phyloP scores from a whole-genome alignment of 306 rosid species.

The Prunus mume region DNA sequence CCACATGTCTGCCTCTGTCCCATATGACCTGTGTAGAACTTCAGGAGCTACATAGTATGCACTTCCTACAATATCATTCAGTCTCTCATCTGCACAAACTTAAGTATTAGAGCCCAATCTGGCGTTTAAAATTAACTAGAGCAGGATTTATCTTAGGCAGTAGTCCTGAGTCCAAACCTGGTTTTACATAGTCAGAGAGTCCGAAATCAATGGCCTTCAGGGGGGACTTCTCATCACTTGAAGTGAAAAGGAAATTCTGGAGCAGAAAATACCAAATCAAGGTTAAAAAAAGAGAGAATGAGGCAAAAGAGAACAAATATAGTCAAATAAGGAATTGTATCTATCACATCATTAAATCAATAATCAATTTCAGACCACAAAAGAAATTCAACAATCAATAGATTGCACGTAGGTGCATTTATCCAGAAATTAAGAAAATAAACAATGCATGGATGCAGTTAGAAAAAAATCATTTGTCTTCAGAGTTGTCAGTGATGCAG shows the following conservation, averaged over 20 bases:
- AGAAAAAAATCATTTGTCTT: neutral
- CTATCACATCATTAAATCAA: neutral
- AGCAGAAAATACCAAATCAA: conserved; percentile 27
- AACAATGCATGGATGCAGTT: neutral
- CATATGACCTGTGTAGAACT: conserved; percentile 80
- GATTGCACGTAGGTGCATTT: neutral
- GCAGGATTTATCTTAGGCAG: conserved; percentile 5
- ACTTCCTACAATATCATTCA: conserved; percentile 87
- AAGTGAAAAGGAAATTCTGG: conserved; percentile 73
- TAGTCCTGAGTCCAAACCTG: conserved; percentile 43
- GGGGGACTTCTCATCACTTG: conserved; percentile 55
- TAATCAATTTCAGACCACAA: neutral
- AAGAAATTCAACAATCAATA: neutral
- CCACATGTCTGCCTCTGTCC: conserved; percentile 91
- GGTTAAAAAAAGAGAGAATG: conserved; percentile 17
- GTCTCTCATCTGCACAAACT: conserved; percentile 62
- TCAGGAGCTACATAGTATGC: conserved; percentile 93
- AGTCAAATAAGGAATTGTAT: neutral
- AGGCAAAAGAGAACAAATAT: conserved; percentile 5
- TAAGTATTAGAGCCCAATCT: conserved; percentile 13
- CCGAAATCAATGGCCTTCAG: conserved; percentile 81
- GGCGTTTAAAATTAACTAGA: neutral
- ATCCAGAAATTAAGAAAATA: neutral
- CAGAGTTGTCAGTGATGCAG: neutral
- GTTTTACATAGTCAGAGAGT: conserved; percentile 82